Evolutionary conservation across 1,284 basidiomycete genomes (phyloP).

Genomic region (Puccinia horiana): DNA sequence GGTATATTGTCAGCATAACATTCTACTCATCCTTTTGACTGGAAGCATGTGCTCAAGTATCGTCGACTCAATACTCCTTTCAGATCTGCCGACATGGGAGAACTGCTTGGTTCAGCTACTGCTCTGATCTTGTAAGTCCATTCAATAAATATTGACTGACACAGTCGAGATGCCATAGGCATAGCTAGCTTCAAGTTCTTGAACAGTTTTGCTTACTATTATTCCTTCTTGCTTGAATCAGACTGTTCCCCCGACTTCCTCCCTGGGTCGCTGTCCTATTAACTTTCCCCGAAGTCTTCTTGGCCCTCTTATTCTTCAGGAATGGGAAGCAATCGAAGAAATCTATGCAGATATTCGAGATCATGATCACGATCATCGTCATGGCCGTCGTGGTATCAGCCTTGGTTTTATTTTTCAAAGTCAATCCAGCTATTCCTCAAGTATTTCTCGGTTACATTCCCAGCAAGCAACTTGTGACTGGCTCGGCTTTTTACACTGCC

Average conservation of each 20-base stretch:
- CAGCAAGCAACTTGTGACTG: conserved; percentile 9
- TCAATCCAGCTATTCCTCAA: conserved; percentile 23
- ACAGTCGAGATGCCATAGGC: background rate
- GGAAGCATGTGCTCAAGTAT: background rate
- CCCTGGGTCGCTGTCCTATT: conserved; percentile 19
- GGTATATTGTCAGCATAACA: conserved; percentile 22
- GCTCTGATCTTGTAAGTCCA: conserved; percentile 25
- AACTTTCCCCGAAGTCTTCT: conserved; percentile 41
- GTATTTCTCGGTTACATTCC: conserved; percentile 34
- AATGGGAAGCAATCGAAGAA: conserved; percentile 26
- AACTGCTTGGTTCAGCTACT: conserved; percentile 45
- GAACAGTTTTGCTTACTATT: background rate
- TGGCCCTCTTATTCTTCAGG: conserved; percentile 41
- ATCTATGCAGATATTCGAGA: conserved; percentile 37
- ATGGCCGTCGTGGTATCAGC: conserved; percentile 41
- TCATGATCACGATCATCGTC: conserved; percentile 37
- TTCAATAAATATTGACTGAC: background rate
- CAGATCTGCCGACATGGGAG: conserved; percentile 45
- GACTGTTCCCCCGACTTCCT: conserved; percentile 38
- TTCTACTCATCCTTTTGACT: too few species aligned
- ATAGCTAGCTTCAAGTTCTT: too few species aligned
- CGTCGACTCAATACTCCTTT: background rate
- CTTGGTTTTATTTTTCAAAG: conserved; percentile 39
- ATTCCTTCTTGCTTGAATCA: background rate
- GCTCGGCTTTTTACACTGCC: conserved; percentile 32